Base-by-base conservation (phyloP, 495 filamentous ascomycete genomes). In the Penicillium samsonianum region DNA sequence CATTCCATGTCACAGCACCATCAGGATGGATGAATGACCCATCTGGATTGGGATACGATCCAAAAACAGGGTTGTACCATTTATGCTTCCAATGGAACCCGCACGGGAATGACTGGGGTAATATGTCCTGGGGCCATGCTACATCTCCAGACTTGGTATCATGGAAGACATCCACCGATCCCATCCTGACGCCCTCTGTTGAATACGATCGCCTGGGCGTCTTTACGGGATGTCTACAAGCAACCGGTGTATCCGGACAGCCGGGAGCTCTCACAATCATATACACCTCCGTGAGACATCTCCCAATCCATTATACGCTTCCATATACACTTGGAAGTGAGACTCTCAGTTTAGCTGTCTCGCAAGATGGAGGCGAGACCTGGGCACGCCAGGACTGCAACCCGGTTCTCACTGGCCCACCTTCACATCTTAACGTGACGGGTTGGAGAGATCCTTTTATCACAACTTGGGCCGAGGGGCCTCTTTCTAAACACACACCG, bases 21-120 rank as follows among this genome's bases (percentile, higher is more conserved):
- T 78, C 80, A 5, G 79, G 79, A 25, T 85, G 81, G 80, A 69
- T 82, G 70, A 84, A 85, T 55, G 82, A 85, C 31, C 82, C 83
- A 5, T 83, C 80, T 52, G 81, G 77, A 9, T 65, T 79, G 19
- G 76, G 80, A 51, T 85, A 83, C 47, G 81, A 84, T 58, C 78
- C 78, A 14, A 58, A 57, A 17, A 77, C 73, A 6, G 63, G 67
- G 11, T 49, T 65, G 8, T 77, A 79, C 50, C 77, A 80, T 42
- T 30, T 78, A 8, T 72, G 67, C 44, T 79, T 74, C 59, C 78
- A 80, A 66, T 80, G 74, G 71, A 80, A 80, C 48, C 77, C 78
- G 0, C 65, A 67, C 16, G 73, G 59, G 5, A 77, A 76, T 35
- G 67, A 71, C 31, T 80, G 78, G 77, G 77, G 76, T 20, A 70